A percentile compares a stretch with the other conserved stretches of the same genome.
Conservation (phyloP, 2,329 filamentous ascomycete species). For the Cadophora luteo-olivacea region DNA sequence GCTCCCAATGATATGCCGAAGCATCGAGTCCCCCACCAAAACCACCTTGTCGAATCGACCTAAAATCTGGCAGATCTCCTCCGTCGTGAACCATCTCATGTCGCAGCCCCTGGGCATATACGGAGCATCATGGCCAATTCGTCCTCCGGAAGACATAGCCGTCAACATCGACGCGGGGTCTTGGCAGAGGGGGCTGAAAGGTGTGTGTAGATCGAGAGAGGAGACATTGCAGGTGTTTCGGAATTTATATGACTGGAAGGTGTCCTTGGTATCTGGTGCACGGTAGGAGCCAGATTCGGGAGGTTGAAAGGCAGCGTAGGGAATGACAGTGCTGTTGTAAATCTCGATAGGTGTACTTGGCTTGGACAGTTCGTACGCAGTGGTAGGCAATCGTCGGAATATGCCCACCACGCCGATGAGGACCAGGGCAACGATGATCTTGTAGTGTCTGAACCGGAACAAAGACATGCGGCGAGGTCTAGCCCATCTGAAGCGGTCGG, state of each 20-base stretch:
- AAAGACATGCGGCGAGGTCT: conserved; percentile 33
- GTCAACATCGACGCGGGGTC: conserved; percentile 47
- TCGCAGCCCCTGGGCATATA: conserved; percentile 54
- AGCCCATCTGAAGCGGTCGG: conserved; percentile 31
- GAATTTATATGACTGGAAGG: conserved; percentile 51
- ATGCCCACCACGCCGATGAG: conserved; percentile 25
- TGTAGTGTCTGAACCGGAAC: conserved; percentile 30
- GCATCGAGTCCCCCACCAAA: conserved; percentile 56
- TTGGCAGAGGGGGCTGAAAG: conserved; percentile 46
- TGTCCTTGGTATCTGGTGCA: conserved; percentile 43
- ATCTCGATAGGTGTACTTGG: neutral
- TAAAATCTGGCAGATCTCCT: conserved; percentile 53
- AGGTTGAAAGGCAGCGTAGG: conserved; percentile 30
- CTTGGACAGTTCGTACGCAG: neutral
- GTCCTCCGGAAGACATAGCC: conserved; percentile 48
- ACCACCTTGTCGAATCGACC: conserved; percentile 54
- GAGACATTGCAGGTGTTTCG: conserved; percentile 52
- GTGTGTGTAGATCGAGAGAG: conserved; percentile 50
- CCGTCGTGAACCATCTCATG: conserved; percentile 55
- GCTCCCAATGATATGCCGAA: conserved; percentile 55
- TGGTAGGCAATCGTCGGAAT: conserved; percentile 11
- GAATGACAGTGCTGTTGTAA: conserved; percentile 24
- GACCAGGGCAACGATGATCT: conserved; percentile 27
- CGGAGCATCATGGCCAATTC: conserved; percentile 52
- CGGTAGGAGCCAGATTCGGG: conserved; percentile 30